phyloP scores from a whole-genome alignment of 176 grass and related monocot species.

The Triticum turgidum region DNA sequence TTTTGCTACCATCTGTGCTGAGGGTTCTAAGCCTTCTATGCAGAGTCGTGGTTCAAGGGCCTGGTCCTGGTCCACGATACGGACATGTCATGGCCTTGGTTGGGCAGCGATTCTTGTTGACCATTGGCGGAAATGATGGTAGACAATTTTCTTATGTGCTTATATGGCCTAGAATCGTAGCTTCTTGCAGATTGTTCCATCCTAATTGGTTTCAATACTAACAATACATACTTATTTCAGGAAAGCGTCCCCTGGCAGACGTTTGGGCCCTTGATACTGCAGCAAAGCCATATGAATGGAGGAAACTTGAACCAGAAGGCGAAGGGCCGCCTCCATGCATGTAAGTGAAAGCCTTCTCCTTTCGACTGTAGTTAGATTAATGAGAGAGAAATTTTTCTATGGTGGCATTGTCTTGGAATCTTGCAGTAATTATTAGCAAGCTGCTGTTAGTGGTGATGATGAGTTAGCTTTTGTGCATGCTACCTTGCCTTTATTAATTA shows the following conservation, averaged over 20 bases:
- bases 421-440: conserved; percentile 8
- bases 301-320: conserved; percentile 97
- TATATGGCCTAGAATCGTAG: conserved; percentile 16
- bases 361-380: conserved; percentile 16
- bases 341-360: conserved; percentile 43
- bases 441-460: background rate
- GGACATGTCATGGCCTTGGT: conserved; percentile 99
- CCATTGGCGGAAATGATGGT: conserved; percentile 99
- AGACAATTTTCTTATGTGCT: conserved; percentile 15
- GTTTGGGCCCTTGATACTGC: conserved; percentile 99
- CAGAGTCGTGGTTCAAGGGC: conserved; percentile 96
- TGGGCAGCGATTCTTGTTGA: conserved; percentile 92
- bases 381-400: conserved; percentile 5
- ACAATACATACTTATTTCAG: conserved; percentile 44
- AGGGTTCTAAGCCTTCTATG: conserved; percentile 23
- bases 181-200: conserved; percentile 8
- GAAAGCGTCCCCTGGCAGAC: conserved; percentile 88
- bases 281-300: conserved; percentile 96
- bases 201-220: conserved; percentile 2
- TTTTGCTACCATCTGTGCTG: conserved; percentile 6
- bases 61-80: conserved; percentile 90
- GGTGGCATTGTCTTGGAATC: background rate
- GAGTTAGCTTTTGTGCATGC: conserved; percentile 12
- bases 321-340: conserved; percentile 98
- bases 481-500: conserved; percentile 7